Base-by-base conservation (phyloP, 352 stramenopile genomes). In the Globisporangium solare region DNA sequence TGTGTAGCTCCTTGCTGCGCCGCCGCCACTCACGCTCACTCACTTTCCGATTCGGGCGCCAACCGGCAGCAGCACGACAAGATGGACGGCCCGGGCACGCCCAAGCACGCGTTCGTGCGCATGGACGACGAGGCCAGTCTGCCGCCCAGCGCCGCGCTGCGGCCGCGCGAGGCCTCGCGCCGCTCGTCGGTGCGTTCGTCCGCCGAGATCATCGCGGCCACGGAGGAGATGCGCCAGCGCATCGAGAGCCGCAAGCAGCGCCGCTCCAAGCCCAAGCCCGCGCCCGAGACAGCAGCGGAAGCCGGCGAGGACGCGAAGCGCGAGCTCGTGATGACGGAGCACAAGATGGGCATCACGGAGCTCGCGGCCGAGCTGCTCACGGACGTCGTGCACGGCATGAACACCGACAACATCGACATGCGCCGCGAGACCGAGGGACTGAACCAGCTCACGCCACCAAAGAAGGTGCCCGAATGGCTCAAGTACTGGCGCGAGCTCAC, bases 401-500 rank as follows among this genome's bases (percentile, higher is more conserved):
- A 61, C n/a, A 39, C 43, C 35, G 73, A 78, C 45, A 71, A 68
- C 48, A 64, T 83, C 40, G 73, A 83, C 46, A 79, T 79, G 70
- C 70, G 73, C 15, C 68, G 68, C 39, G 67, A 79, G 39, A 54
- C 37, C 20, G 73, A 83, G 51, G 73, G 73, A 7, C 51, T 76
- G 27, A 83, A 83, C 60, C 60, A 71, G 60, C 66, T 84, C 24
- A 82, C 74, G 39, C 74, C 74, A n/a, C 74, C 74, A n/a, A 75
- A 79, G 58, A 71, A 79, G 46, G 64, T 58, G 18, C 66, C 74
- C 18, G 71, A 82, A 55, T 79, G 68, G 67, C 47, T 82, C 61
- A 82, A 83, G 60, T 74, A 82, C 62, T 79, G 70, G 60, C 72
- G 68, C 43, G 72, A 85, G 32, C 63, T 85, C 43, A 82, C 73